These are phyloP conservation scores for Hygrophorus pudorinus DNA, from an alignment of 768 basidiomycete species.

Conservation along the genomic window DNA sequence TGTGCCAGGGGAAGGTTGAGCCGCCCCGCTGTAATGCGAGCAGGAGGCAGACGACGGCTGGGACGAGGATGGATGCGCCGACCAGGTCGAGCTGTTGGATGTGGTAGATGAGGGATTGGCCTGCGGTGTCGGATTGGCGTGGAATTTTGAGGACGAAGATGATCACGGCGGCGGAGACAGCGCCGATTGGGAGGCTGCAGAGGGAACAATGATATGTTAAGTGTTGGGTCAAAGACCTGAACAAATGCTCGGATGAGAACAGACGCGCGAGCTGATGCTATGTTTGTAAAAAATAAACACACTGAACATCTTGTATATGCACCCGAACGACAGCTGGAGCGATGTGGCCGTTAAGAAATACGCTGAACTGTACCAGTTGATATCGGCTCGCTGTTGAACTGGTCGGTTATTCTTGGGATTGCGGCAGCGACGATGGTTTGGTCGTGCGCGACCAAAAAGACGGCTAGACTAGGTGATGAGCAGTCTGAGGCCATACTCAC, in stretches of 20 bases:
- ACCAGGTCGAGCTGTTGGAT: slow-evolving; percentile 26
- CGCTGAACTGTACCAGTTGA: slow-evolving; percentile 10
- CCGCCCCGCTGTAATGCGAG: slow-evolving; percentile 42
- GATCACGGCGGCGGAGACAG: slow-evolving; percentile 11
- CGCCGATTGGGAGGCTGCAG: slow-evolving; percentile 13
- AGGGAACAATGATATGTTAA: background rate
- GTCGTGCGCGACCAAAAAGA: background rate
- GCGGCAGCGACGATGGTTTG: slow-evolving; percentile 7
- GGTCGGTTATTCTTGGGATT: slow-evolving; percentile 10
- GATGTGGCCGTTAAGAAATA: slow-evolving; percentile 5
- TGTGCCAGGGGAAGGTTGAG: slow-evolving; percentile 32
- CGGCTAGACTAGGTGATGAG: background rate
- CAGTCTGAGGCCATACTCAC: background rate
- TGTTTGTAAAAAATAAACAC: background rate
- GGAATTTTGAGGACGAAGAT: slow-evolving; percentile 11
- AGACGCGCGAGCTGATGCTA: too few species aligned
- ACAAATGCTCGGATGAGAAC: too few species aligned
- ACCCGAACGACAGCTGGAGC: slow-evolving; percentile 1
- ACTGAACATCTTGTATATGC: slow-evolving; percentile 4
- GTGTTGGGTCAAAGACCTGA: too few species aligned
- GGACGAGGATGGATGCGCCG: slow-evolving; percentile 27
- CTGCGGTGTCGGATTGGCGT: slow-evolving; percentile 2
- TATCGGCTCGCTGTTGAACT: slow-evolving; percentile 6
- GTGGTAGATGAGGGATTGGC: slow-evolving; percentile 4
- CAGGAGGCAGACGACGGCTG: slow-evolving; percentile 26